These are phyloP conservation scores for Meyerozyma sp. DNA, from an alignment of 1,139 yeast species.

Conservation along the genomic window DNA sequence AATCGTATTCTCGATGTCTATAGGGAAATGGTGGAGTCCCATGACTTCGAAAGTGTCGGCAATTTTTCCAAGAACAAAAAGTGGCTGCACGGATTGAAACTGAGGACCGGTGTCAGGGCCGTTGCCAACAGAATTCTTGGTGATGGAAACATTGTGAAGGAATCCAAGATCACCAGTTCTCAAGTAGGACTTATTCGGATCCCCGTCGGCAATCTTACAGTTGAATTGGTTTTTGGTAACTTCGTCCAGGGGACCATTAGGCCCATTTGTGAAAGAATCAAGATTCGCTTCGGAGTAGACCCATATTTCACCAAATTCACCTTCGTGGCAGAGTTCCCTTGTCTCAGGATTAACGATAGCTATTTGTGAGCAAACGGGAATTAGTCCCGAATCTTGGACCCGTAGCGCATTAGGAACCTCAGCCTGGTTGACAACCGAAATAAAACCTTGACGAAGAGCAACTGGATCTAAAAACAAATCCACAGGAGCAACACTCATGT, in stretches of 20 bases:
- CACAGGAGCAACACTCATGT: slow-evolving; percentile 84
- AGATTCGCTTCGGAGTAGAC: slow-evolving; percentile 85
- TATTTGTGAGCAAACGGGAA: slow-evolving; percentile 88
- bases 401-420: slow-evolving; percentile 65
- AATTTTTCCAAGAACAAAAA: slow-evolving; percentile 80
- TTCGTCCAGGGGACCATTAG: slow-evolving; percentile 40
- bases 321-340: slow-evolving; percentile 66
- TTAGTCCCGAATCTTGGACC: slow-evolving; percentile 93
- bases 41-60: slow-evolving; percentile 86
- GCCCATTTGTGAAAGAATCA: slow-evolving; percentile 54
- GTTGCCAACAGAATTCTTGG: slow-evolving; percentile 37
- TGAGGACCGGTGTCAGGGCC: slow-evolving; percentile 39
- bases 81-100: slow-evolving; percentile 53
- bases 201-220: slow-evolving; percentile 58
- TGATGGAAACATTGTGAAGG: slow-evolving; percentile 60
- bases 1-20: slow-evolving; percentile 74
- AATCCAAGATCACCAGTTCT: slow-evolving; percentile 96
- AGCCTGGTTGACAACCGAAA: slow-evolving; percentile 72
- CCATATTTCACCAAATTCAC: slow-evolving; percentile 99
- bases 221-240: slow-evolving; percentile 41
- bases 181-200: slow-evolving; percentile 57
- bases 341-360: slow-evolving; percentile 97
- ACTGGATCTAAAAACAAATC: slow-evolving; percentile 84
- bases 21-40: slow-evolving; percentile 89
- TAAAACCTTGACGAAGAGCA: slow-evolving; percentile 82